Percentiles rank a stretch among this genome's conserved stretches.
Evolutionary conservation across 306 rosid species (phyloP).

Genomic region (Adenanthera pavonina): DNA sequence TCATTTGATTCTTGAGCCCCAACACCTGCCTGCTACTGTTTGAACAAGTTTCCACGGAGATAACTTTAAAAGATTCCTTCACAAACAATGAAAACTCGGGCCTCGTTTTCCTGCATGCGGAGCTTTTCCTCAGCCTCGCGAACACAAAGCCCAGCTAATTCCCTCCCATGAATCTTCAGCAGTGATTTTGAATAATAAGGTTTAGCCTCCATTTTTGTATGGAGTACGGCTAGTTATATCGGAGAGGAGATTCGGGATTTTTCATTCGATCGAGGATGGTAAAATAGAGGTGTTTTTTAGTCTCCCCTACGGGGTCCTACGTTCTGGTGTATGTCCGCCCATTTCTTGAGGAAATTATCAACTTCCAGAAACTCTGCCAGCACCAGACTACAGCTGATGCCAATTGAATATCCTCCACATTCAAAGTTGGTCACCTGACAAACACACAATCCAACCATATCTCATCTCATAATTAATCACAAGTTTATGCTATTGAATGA

Average conservation of each 20-base stretch:
- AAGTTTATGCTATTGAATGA: neutral
- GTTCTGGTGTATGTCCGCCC: neutral
- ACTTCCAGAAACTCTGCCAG: neutral
- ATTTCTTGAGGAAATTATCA: neutral
- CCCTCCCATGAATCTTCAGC: neutral
- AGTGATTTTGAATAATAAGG: neutral
- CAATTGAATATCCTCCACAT: neutral
- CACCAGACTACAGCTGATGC: neutral
- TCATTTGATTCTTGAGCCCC: neutral
- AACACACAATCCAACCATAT: neutral
- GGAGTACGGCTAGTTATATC: neutral
- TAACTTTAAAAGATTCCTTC: neutral
- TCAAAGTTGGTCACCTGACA: constrained; percentile 47
- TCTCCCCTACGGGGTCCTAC: neutral
- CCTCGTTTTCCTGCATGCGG: neutral
- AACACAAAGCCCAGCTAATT: neutral
- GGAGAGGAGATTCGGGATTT: neutral
- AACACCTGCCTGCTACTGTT: neutral
- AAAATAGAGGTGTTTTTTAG: neutral
- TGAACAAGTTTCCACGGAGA: constrained; percentile 28
- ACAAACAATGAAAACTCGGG: neutral
- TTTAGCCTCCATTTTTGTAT: neutral
- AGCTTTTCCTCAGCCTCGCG: neutral
- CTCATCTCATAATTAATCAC: neutral
- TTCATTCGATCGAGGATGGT: constrained; percentile 3